A percentile compares a stretch with the other conserved stretches of the same genome.
phyloP scores from a whole-genome alignment of 1,284 basidiomycete species.

The Moniliophthora roreri region DNA sequence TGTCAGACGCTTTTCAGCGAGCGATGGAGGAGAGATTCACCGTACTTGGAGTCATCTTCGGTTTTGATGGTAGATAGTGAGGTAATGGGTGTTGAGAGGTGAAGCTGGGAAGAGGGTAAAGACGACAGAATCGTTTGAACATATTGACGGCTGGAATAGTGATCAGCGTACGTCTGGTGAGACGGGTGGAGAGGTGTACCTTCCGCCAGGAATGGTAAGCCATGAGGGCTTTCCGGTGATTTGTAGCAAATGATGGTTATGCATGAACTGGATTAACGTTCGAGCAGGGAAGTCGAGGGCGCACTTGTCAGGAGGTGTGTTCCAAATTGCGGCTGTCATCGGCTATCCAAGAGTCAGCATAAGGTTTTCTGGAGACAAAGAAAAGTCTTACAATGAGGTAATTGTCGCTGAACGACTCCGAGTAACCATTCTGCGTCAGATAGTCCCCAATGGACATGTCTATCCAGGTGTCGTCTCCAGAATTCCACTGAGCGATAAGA shows the following conservation, averaged over 20 bases:
- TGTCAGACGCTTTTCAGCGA: neutral
- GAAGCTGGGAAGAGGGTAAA: constrained; percentile 53
- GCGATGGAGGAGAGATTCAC: too few species aligned
- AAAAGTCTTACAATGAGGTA: constrained; percentile 69
- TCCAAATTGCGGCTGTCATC: constrained; percentile 84
- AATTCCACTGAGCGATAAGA: constrained; percentile 31
- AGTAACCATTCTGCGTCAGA: constrained; percentile 67
- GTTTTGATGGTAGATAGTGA: constrained; percentile 30
- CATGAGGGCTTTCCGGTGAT: constrained; percentile 74
- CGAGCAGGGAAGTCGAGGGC: constrained; percentile 71
- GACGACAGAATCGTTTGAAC: constrained; percentile 63
- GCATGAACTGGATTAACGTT: constrained; percentile 74
- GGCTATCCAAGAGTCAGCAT: constrained; percentile 43
- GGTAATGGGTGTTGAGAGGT: constrained; percentile 58
- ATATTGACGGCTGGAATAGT: constrained; percentile 52
- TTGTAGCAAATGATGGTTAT: constrained; percentile 81
- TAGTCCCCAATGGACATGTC: constrained; percentile 72
- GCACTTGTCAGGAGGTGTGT: constrained; percentile 74
- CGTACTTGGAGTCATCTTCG: too few species aligned
- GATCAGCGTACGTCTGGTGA: too few species aligned
- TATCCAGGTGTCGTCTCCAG: constrained; percentile 19
- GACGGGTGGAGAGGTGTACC: too few species aligned
- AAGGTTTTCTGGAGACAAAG: neutral
- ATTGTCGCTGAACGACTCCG: constrained; percentile 69
- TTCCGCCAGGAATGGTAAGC: constrained; percentile 76